These are phyloP conservation scores for Spergularia bocconei DNA, from an alignment of 148 eudicot species.

Conservation along the genomic window DNA sequence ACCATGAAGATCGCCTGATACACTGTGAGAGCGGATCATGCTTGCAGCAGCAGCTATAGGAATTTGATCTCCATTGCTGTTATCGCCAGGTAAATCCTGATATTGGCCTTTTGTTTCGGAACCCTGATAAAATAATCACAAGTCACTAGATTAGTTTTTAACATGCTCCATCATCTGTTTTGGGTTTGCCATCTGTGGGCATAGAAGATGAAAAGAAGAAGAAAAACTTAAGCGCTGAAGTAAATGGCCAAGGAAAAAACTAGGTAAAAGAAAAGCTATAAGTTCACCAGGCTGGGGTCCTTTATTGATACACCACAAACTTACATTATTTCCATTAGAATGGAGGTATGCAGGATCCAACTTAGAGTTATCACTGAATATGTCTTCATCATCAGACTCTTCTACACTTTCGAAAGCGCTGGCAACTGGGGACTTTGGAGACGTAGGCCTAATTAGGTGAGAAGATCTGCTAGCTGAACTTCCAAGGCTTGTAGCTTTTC, in stretches of 20 bases:
- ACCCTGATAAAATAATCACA: slow-evolving; percentile 26
- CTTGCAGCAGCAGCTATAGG: slow-evolving; percentile 57
- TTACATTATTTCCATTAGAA: slow-evolving; percentile 78
- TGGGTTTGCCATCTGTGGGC: not conserved
- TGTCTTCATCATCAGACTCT: slow-evolving; percentile 94
- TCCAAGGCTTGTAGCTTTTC: slow-evolving; percentile 53
- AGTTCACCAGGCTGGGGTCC: not conserved
- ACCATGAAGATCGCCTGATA: slow-evolving; percentile 95
- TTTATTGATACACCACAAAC: slow-evolving; percentile 25
- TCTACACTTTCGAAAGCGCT: slow-evolving; percentile 96
- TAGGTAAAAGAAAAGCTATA: not conserved
- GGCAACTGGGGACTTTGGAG: slow-evolving; percentile 94
- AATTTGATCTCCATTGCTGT: slow-evolving; percentile 59
- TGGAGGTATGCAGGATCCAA: slow-evolving; percentile 49
- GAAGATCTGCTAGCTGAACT: slow-evolving; percentile 55
- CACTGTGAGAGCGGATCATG: slow-evolving; percentile 93
- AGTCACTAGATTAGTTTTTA: not conserved
- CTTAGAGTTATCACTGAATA: slow-evolving; percentile 49
- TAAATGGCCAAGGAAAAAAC: not conserved
- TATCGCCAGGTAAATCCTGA: slow-evolving; percentile 60
- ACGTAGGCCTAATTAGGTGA: slow-evolving; percentile 65
- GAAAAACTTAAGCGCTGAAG: not conserved
- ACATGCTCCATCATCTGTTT: not conserved
- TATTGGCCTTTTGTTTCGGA: slow-evolving; percentile 39
- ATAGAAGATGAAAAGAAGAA: not conserved